A percentile compares a stretch with the other conserved stretches of the same genome.
Conservation (phyloP, 1,139 yeast genomes). For the Magnusiomyces paraingens region DNA sequence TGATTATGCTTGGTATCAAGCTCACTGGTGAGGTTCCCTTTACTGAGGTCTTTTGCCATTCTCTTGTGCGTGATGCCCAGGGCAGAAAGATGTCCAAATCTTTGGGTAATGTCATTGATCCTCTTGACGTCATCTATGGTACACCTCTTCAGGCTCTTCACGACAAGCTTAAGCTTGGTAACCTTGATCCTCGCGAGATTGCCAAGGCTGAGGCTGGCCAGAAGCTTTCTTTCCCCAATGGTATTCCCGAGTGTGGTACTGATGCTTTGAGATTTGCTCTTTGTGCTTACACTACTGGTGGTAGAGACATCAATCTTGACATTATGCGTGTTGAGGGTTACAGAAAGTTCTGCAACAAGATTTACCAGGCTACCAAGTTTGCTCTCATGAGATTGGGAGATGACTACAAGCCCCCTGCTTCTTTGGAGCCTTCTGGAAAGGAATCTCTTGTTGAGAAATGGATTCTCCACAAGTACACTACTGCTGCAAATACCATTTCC, state of each 20-base stretch:
- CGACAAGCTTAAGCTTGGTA: slow-evolving; percentile 70
- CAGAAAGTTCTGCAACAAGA: slow-evolving; percentile 98
- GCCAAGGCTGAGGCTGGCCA: slow-evolving; percentile 87
- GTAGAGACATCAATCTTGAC: slow-evolving; percentile 94
- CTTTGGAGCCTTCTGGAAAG: slow-evolving; percentile 55
- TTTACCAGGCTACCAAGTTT: slow-evolving; percentile 96
- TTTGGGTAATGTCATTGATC: slow-evolving; percentile 93
- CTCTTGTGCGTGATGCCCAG: slow-evolving; percentile 97
- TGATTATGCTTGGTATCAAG: slow-evolving; percentile 87
- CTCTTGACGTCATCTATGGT: slow-evolving; percentile 88
- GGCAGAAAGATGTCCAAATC: slow-evolving; percentile 99
- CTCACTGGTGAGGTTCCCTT: slow-evolving; percentile 89
- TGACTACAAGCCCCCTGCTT: slow-evolving; percentile 74
- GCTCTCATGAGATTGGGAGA: slow-evolving; percentile 89
- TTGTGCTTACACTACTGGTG: slow-evolving; percentile 98
- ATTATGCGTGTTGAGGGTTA: slow-evolving; percentile 97
- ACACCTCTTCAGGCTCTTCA: slow-evolving; percentile 74
- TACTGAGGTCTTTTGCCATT: slow-evolving; percentile 95
- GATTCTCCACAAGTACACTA: slow-evolving; percentile 83
- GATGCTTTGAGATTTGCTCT: slow-evolving; percentile 97
- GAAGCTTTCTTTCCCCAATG: slow-evolving; percentile 84
- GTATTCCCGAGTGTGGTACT: slow-evolving; percentile 99
- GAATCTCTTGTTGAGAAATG: slow-evolving; percentile 94
- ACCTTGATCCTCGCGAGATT: slow-evolving; percentile 84
- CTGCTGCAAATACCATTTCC: slow-evolving; percentile 59